A percentile compares a stretch with the other conserved stretches of the same genome.
These are phyloP conservation scores for Sextonia rubra DNA, from an alignment of 164 flowering plant genomes.

Conservation along the genomic window DNA sequence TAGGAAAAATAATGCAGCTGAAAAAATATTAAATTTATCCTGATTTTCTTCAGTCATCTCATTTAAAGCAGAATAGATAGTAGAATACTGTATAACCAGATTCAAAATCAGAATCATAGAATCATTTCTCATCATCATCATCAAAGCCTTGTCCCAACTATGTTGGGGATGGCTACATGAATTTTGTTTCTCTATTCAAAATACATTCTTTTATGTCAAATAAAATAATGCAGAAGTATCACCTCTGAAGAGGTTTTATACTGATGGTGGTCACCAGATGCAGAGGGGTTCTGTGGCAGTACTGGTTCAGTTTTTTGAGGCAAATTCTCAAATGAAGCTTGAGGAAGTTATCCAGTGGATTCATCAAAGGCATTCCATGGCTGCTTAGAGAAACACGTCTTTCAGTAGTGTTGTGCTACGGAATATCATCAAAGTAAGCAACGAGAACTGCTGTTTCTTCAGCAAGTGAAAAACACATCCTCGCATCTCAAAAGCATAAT, in stretches of 20 bases:
- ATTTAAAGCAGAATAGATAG: neutral
- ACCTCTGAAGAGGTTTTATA: neutral
- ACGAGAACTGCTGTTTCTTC: no score
- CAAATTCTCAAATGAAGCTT: constrained; percentile 15
- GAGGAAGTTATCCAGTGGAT: constrained; percentile 23
- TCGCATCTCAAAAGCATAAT: neutral
- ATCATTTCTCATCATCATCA: no score
- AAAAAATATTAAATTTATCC: neutral
- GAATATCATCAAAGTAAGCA: no score
- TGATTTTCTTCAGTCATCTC: neutral
- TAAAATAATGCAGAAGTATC: neutral
- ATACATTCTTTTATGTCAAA: no score
- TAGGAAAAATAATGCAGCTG: neutral
- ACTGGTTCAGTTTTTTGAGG: constrained; percentile 25
- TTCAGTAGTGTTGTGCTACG: neutral
- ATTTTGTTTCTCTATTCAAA: no score
- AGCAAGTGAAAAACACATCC: no score
- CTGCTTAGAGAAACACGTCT: constrained; percentile 26
- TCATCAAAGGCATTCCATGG: constrained; percentile 75
- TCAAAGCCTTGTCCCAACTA: no score
- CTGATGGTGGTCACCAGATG: neutral
- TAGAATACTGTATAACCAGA: constrained; percentile 44
- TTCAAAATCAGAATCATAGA: constrained; percentile 53
- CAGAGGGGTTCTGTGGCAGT: constrained; percentile 6
- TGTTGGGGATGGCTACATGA: no score